phyloP scores from a whole-genome alignment of 805 yeast genomes.

The Debaryomyces prosopidis region DNA sequence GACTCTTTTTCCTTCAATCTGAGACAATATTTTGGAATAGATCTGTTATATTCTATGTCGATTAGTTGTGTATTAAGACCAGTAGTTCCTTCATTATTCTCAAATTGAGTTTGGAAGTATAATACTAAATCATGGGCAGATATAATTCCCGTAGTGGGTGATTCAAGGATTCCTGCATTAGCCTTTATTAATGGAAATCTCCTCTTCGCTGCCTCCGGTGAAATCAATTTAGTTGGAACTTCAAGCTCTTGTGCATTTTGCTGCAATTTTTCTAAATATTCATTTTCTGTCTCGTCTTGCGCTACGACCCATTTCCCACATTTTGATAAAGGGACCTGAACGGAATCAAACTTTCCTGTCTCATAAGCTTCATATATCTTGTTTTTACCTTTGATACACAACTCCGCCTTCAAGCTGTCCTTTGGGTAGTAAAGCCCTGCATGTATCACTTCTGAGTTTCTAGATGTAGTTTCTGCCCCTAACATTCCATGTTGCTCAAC shows the following conservation, averaged over 20 bases:
- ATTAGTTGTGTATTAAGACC: slow-evolving; percentile 63
- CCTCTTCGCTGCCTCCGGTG: slow-evolving; percentile 41
- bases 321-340: slow-evolving; percentile 49
- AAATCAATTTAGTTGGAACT: slow-evolving; percentile 58
- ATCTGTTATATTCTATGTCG: slow-evolving; percentile 28
- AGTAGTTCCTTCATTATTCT: slow-evolving; percentile 60
- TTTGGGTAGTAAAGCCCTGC: slow-evolving; percentile 85
- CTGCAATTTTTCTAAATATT: slow-evolving; percentile 56
- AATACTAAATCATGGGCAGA: slow-evolving; percentile 77
- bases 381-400: slow-evolving; percentile 76
- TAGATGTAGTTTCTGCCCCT: slow-evolving; percentile 83
- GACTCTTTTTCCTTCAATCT: slow-evolving; percentile 26
- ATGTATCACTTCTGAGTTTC: slow-evolving; percentile 92
- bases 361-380: slow-evolving; percentile 58
- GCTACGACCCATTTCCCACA: slow-evolving; percentile 93
- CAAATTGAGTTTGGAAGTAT: slow-evolving; percentile 55
- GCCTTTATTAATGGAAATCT: slow-evolving; percentile 73
- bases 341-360: slow-evolving; percentile 20
- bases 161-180: slow-evolving; percentile 57
- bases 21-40: slow-evolving; percentile 21
- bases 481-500: slow-evolving; percentile 65
- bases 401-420: slow-evolving; percentile 60
- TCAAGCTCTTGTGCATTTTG: slow-evolving; percentile 50
- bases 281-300: slow-evolving; percentile 63
- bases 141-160: slow-evolving; percentile 84